Base-by-base conservation (phyloP, 1,284 basidiomycete species). In the Malassezia sp. region DNA sequence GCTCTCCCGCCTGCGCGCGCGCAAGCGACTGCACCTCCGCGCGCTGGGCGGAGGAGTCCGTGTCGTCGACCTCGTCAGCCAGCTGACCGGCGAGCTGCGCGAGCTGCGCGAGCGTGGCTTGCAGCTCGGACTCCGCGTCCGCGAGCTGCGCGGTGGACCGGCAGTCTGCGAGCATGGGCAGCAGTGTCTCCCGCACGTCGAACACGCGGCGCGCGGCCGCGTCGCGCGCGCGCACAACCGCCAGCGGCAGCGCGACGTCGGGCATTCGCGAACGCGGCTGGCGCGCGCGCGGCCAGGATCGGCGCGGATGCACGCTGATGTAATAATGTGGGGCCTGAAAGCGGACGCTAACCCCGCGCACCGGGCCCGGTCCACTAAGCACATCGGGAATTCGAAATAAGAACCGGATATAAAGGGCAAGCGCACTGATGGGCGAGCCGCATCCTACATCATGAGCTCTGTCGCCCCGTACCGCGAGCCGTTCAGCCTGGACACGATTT, bases 41-140 rank as follows among this genome's bases (percentile, higher is more conserved):
- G 9, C 56, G 54, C 27, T 61, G 53, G 1, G 40, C 43, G 1
- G 39, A 29, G 0, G 53, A 35, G 10, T 57, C 58, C 7, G 56
- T 52, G 28, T 64, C 62, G 33, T 62, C 60, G 4, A 56, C 40
- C 17, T 53, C 55, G 31, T 59, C 49, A 8, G 46, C 48, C 29
- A 64, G 50, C 21, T 60, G 45, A 24, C 36, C 45, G 17, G 56
- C 49, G 28, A 60, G 51, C 4, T 52, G 49, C 30, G 52, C 52
- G 35, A 63, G 47, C 2, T 46, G 45, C 10, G 54, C 54, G 24
- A 61, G 41, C 24, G 59, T 60, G 0, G 54, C 48, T 18, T 53
- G 54, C 31, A 59, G 26, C 22, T 61, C 60, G 21, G 49, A 24
- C 33, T 63, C 59, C 34, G 46, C 54, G 35, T 53, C 56, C 4